Base-by-base conservation (phyloP, 768 basidiomycete species). In the Symmetrospora coprosmae region DNA sequence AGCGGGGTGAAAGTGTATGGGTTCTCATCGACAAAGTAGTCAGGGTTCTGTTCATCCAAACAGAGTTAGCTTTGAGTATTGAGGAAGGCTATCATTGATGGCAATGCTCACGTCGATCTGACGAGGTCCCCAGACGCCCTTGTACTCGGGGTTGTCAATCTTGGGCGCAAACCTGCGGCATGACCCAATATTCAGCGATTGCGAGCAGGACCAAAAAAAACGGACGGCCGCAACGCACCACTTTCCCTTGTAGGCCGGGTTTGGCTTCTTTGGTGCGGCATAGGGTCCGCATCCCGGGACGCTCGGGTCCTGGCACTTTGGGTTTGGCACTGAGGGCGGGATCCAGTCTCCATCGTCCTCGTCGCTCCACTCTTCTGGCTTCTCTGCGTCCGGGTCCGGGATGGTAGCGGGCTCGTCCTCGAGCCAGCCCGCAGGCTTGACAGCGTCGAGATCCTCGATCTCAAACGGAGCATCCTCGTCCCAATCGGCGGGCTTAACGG, bases 261-360 rank as follows among this genome's bases (percentile, higher is more conserved):
- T 69, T 2, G 68, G 56, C 28, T 67, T 65, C 60, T 59, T 61
- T 31, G 67, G 69, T 2, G 50, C 81, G 71, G 82, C 83, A 92
- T 92, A 99, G 73, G 84, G 82, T 70, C 94, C 94, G 70, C 94
- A 99, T 28, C 94, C 94, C 68, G 89, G 81, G 63, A 82, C 91
- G 58, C 82, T 51, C n/a, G n/a, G n/a, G n/a, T n/a, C n/a, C 65
- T 81, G 77, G 71, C 94, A 97, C 71, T 82, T 85, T 64, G 92
- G 87, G 80, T 99, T 99, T 61, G 79, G 74, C 59, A 97, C 77
- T 59, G 81, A 82, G 30, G 94, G 91, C 6, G 91, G 79, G 65
- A 97, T 81, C 90, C 90, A 99, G 71, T 97, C 92, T 72, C 94
- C 94, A 67, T 99, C 92, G 72, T 97, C 94, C 71, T 96, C 94